A percentile compares a stretch with the other conserved stretches of the same genome.
phyloP scores from a whole-genome alignment of 768 basidiomycete species.

The Lactarius sanguifluus region DNA sequence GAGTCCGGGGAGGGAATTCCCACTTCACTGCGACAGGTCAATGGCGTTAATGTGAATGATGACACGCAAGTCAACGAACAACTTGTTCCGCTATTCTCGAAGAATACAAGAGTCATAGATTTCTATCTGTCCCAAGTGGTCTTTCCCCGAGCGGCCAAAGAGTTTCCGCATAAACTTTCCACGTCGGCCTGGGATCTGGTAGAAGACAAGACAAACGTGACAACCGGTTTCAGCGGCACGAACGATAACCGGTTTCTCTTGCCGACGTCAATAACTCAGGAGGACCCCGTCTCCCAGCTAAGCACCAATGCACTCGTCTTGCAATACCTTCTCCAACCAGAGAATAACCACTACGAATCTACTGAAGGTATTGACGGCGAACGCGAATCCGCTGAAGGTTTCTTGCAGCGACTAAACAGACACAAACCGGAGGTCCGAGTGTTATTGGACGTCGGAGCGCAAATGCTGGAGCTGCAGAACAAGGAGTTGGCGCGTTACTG shows the following conservation, averaged over 20 bases:
- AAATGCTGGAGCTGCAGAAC: slow-evolving; percentile 54
- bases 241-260: slow-evolving; percentile 46
- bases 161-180: slow-evolving; percentile 47
- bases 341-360: slow-evolving; percentile 42
- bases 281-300: slow-evolving; percentile 41
- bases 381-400: slow-evolving; percentile 31
- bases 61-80: slow-evolving; percentile 32
- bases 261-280: slow-evolving; percentile 39
- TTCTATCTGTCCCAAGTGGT: slow-evolving; percentile 49
- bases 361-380: slow-evolving; percentile 12
- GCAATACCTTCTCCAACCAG: slow-evolving; percentile 39
- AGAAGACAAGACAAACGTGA: slow-evolving; percentile 38
- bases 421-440: slow-evolving; percentile 45
- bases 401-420: slow-evolving; percentile 36
- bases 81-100: slow-evolving; percentile 39
- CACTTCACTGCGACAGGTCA: slow-evolving; percentile 33
- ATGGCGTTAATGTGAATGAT: slow-evolving; percentile 46
- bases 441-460: slow-evolving; percentile 57
- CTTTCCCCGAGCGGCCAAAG: slow-evolving; percentile 51
- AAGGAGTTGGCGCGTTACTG: slow-evolving; percentile 42
- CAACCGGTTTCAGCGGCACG: slow-evolving; percentile 57
- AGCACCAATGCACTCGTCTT: slow-evolving; percentile 52
- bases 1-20: slow-evolving; percentile 33
- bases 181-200: slow-evolving; percentile 57
- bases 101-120: slow-evolving; percentile 42